These are phyloP conservation scores for Melampsora americana DNA, from an alignment of 1,284 basidiomycete species.

Conservation along the genomic window DNA sequence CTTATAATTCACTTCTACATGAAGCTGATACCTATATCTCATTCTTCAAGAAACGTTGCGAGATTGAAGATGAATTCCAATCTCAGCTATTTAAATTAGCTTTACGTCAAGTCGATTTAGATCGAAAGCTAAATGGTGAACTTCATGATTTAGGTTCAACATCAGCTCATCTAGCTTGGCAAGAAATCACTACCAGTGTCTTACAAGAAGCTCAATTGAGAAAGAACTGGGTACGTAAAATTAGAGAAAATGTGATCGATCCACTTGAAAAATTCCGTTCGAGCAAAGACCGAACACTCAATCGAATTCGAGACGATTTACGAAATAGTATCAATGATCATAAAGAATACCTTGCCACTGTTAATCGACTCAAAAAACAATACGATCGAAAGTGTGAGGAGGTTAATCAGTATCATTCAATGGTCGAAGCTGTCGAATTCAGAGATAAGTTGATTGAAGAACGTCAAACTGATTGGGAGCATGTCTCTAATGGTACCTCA, in stretches of 20 bases:
- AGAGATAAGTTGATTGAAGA: conserved; percentile 42
- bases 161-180: conserved; percentile 27
- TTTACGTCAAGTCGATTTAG: conserved; percentile 20
- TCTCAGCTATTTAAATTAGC: conserved; percentile 18
- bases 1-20: conserved; percentile 27
- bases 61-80: conserved; percentile 43
- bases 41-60: conserved; percentile 43
- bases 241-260: conserved; percentile 37
- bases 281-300: conserved; percentile 14
- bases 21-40: conserved; percentile 21
- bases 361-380: conserved; percentile 39
- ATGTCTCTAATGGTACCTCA: conserved; percentile 5
- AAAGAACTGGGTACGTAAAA: conserved; percentile 32
- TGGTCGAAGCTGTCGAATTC: conserved; percentile 26
- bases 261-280: conserved; percentile 33
- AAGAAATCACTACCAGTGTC: conserved; percentile 28
- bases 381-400: conserved; percentile 44
- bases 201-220: conserved; percentile 30
- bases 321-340: conserved; percentile 28
- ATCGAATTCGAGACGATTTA: conserved; percentile 38
- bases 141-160: conserved; percentile 8
- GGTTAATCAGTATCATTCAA: conserved; percentile 25
- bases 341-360: conserved; percentile 35
- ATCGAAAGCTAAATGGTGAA: conserved; percentile 22
- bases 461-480: conserved; percentile 33